Conservation (phyloP, 352 stramenopile genomes). For the Pythium apleroticum region DNA sequence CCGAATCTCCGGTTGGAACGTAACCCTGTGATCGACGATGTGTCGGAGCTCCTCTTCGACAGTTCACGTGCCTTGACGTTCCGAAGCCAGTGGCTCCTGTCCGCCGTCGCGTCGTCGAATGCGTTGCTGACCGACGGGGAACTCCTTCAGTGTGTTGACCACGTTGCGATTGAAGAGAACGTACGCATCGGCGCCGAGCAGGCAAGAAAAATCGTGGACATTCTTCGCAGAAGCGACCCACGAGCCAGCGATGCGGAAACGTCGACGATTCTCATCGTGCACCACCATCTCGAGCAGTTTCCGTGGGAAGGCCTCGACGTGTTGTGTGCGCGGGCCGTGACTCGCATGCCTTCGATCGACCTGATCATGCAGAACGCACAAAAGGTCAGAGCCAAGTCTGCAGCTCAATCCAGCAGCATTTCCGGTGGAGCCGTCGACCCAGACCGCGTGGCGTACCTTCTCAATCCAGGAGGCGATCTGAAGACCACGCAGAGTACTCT, state of each 20-base stretch:
- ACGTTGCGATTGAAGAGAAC: slow-evolving; percentile 26
- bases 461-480: slow-evolving; percentile 79
- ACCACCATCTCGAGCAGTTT: slow-evolving; percentile 66
- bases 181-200: slow-evolving; percentile 8
- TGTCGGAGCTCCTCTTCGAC: neutral
- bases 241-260: neutral
- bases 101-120: slow-evolving; percentile 6
- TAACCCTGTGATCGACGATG: neutral
- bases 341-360: slow-evolving; percentile 76
- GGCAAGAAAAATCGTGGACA: neutral
- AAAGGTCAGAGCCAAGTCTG: slow-evolving; percentile 21
- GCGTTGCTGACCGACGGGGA: slow-evolving; percentile 14
- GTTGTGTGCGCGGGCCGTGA: slow-evolving; percentile 42
- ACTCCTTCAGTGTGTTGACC: slow-evolving; percentile 20
- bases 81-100: slow-evolving; percentile 17
- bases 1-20: neutral
- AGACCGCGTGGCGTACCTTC: slow-evolving; percentile 48
- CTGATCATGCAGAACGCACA: slow-evolving; percentile 39
- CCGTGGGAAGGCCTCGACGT: slow-evolving; percentile 81
- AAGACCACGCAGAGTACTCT: slow-evolving; percentile 62
- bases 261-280: slow-evolving; percentile 66
- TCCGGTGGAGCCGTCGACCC: neutral
- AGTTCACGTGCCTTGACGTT: neutral
- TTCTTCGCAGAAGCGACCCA: slow-evolving; percentile 2
- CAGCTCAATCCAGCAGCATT: neutral